Evolutionary conservation across 1,284 basidiomycete genomes (phyloP).

Genomic region (Apiotrichum montevideense): DNA sequence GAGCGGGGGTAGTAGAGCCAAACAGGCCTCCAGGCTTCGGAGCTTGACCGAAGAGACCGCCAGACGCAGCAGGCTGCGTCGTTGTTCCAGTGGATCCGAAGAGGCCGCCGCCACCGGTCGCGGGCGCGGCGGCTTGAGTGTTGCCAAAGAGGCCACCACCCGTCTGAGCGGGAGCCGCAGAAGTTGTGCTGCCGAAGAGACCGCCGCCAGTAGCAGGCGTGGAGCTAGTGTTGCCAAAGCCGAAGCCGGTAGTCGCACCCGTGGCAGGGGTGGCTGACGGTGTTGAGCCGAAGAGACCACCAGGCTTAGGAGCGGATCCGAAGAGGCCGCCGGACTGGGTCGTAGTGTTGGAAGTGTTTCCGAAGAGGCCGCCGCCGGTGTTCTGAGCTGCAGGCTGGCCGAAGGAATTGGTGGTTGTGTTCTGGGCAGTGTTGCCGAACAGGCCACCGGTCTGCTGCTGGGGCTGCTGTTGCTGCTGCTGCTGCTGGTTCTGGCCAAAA

Average conservation of each 20-base stretch:
- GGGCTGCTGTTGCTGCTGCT: neutral
- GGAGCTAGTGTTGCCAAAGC: too few species aligned
- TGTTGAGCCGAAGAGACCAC: conserved; percentile 52
- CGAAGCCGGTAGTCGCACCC: neutral
- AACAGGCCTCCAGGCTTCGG: conserved; percentile 4
- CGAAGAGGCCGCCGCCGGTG: conserved; percentile 33
- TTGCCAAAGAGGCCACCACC: too few species aligned
- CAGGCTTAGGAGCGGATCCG: conserved; percentile 30
- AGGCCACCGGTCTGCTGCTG: conserved; percentile 21
- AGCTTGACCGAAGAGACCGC: too few species aligned
- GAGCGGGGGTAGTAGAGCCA: conserved; percentile 26
- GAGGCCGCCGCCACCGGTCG: too few species aligned
- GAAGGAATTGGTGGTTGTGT: conserved; percentile 1
- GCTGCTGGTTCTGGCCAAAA: conserved; percentile 41
- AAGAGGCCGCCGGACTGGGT: conserved; percentile 38
- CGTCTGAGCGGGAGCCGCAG: too few species aligned
- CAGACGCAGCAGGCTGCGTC: too few species aligned
- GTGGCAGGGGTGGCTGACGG: conserved; percentile 7
- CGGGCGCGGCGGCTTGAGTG: too few species aligned
- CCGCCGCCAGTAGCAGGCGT: too few species aligned
- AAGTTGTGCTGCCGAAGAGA: too few species aligned
- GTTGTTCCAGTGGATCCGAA: too few species aligned
- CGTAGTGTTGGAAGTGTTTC: conserved; percentile 17
- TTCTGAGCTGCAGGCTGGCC: conserved; percentile 35
- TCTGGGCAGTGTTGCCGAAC: conserved; percentile 15